Conservation (phyloP, 495 filamentous ascomycete genomes). For the Pyronema omphalodes region DNA sequence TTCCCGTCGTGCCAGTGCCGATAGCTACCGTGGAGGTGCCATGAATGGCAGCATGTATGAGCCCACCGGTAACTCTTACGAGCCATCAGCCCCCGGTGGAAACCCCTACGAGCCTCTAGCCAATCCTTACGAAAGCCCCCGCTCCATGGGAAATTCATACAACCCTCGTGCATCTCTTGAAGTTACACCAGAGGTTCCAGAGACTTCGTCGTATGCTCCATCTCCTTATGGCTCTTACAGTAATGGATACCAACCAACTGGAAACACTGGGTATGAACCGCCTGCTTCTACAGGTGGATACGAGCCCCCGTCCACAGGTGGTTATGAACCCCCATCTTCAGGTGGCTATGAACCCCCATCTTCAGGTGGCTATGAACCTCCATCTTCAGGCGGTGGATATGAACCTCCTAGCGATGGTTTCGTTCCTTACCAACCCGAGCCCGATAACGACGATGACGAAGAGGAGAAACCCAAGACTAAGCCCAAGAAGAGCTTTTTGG, state of each 20-base stretch:
- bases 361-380: constrained; percentile 26
- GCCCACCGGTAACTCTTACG: constrained; percentile 7
- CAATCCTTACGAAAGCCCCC: constrained; percentile 12
- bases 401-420: constrained; percentile 37
- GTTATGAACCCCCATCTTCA: constrained; percentile 23
- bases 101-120: constrained; percentile 4
- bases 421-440: constrained; percentile 26
- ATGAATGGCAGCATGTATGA: constrained; percentile 12
- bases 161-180: constrained; percentile 2
- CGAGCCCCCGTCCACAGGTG: constrained; percentile 5
- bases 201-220: constrained; percentile 7
- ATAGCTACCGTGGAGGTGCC: constrained; percentile 1
- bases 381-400: constrained; percentile 25
- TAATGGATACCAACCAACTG: background rate
- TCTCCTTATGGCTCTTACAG: too few relatives aligned
- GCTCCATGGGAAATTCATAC: background rate
- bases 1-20: constrained; percentile 10
- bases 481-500: constrained; percentile 60
- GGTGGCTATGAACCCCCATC: constrained; percentile 35
- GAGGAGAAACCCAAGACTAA: constrained; percentile 25
- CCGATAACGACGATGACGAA: constrained; percentile 25
- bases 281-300: background rate
- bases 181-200: constrained; percentile 3
- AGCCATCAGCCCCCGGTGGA: background rate
- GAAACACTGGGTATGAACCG: constrained; percentile 16